Conservation (phyloP, 345 rosid species). For the Aurinia saxatilis region DNA sequence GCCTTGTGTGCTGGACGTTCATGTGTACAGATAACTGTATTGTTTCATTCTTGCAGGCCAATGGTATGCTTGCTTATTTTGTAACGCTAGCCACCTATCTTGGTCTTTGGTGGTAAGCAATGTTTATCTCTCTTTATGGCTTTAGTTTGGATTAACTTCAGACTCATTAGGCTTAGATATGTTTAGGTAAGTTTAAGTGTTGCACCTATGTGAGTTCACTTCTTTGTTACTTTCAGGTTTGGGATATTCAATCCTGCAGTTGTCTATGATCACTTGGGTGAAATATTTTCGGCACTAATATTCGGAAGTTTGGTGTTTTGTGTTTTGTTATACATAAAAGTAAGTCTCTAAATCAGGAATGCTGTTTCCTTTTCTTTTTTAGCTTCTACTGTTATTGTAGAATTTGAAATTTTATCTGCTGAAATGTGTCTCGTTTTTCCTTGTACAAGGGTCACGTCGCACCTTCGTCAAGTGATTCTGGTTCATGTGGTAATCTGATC, state of each 20-base stretch:
- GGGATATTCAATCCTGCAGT: constrained; percentile 80
- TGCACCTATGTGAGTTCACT: not conserved
- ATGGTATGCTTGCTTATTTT: constrained; percentile 78
- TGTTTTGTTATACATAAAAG: constrained; percentile 78
- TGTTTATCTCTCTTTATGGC: not conserved
- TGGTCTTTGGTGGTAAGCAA: constrained; percentile 91
- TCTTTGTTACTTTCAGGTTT: constrained; percentile 50
- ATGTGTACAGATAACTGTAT: not conserved
- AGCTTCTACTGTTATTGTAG: not conserved
- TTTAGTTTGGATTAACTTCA: not conserved
- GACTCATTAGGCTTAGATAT: not conserved
- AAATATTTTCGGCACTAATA: constrained; percentile 82
- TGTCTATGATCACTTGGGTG: constrained; percentile 95
- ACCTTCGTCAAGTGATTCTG: constrained; percentile 92
- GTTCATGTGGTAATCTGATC: constrained; percentile 82
- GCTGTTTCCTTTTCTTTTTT: constrained; percentile 2
- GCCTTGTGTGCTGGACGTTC: not conserved
- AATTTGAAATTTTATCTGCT: constrained; percentile 14
- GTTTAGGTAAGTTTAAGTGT: not conserved
- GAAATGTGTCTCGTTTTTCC: constrained; percentile 12
- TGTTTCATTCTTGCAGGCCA: constrained; percentile 48
- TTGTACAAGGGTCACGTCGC: constrained; percentile 74
- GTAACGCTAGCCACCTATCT: constrained; percentile 73
- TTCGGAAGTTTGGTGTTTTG: constrained; percentile 92
- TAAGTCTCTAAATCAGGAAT: constrained; percentile 29